Conservation (phyloP, 2,329 filamentous ascomycete species). For the Stachybotrys chartarum region DNA sequence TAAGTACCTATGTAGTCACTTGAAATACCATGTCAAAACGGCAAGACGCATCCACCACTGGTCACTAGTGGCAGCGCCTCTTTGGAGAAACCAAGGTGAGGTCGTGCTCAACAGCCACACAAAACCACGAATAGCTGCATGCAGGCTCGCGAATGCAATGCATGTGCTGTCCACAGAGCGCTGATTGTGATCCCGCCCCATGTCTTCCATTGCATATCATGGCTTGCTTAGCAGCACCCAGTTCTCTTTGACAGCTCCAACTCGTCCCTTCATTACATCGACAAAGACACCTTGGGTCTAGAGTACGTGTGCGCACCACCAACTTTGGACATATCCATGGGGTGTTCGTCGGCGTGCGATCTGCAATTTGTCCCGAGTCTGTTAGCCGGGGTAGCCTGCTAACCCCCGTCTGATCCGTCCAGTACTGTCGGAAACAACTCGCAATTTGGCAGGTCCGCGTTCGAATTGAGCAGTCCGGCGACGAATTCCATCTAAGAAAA, state of each 20-base stretch:
- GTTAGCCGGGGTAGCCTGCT: background rate
- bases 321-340: background rate
- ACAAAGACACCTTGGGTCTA: too few relatives aligned
- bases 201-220: background rate
- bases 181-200: background rate
- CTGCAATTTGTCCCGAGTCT: slow-evolving; percentile 1
- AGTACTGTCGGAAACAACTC: background rate
- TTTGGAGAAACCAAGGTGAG: too few relatives aligned
- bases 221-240: background rate
- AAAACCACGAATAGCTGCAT: background rate
- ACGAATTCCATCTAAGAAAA: background rate
- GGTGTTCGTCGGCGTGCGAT: background rate
- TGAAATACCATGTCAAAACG: too few relatives aligned
- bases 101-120: background rate
- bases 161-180: background rate
- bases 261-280: too few relatives aligned
- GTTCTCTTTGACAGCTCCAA: background rate
- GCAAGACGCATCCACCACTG: too few relatives aligned
- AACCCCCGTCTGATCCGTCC: background rate
- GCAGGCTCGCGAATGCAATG: background rate
- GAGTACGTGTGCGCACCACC: too few relatives aligned
- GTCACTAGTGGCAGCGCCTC: too few relatives aligned
- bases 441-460: slow-evolving; percentile 1
- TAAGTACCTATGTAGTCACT: too few relatives aligned
- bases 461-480: background rate